These are phyloP conservation scores for Cucumis sativus DNA, from an alignment of 306 rosid species.

Conservation along the genomic window Cucumber_9930_V3 NC_026656.2:6899501-6900000, in stretches of 20 bases:
- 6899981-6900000: background rate
- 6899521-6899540: conserved; percentile 17
- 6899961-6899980: background rate
- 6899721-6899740: conserved; percentile 7
- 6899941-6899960: conserved; percentile 10
- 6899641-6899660: conserved; percentile 22
- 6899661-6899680: conserved; percentile 8
- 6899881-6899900: background rate
- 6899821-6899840: background rate
- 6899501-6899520: background rate
- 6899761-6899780: background rate
- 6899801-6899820: conserved; percentile 15
- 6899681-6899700: background rate
- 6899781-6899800: background rate
- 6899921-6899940: conserved; percentile 15
- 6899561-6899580: background rate
- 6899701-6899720: background rate
- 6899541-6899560: background rate
- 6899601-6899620: background rate
- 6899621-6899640: background rate
- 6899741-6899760: conserved; percentile 14
- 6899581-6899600: conserved; percentile 19
- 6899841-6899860: conserved; percentile 7
- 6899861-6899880: background rate
- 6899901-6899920: background rate